Conservation (phyloP, 352 stramenopile genomes). For the Pythium plurisporium region DNA sequence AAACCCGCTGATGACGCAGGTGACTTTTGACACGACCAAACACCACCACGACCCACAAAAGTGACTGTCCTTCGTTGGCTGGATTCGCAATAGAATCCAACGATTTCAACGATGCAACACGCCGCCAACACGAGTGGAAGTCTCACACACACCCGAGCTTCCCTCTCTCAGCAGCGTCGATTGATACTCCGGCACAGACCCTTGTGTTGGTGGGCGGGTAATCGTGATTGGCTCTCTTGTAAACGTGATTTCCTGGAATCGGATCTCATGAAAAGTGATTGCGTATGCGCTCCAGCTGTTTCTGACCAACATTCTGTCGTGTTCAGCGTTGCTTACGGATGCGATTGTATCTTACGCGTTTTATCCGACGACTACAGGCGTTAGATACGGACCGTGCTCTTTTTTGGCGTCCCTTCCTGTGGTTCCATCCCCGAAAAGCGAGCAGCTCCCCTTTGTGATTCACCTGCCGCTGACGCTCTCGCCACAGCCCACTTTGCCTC, state of each 20-base stretch:
- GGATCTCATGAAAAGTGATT: neutral
- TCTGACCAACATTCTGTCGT: constrained; percentile 2
- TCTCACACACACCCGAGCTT: no score
- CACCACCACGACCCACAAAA: no score
- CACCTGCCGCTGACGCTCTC: neutral
- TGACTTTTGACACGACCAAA: neutral
- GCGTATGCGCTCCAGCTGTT: neutral
- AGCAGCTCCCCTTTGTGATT: neutral
- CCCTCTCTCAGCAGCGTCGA: no score
- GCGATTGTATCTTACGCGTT: neutral
- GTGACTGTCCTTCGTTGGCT: no score
- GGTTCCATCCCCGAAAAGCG: neutral
- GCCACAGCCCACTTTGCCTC: neutral
- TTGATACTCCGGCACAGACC: no score
- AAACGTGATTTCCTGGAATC: neutral
- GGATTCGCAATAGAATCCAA: no score
- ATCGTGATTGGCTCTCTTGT: no score
- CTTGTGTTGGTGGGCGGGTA: no score
- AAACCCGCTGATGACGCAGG: neutral
- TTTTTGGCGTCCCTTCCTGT: neutral
- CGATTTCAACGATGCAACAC: no score
- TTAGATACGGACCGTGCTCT: neutral
- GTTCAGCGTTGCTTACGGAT: neutral
- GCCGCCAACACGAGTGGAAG: no score
- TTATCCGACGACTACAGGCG: no score